Base-by-base conservation (phyloP, 23 red algal species). In the Gracilaria domingensis region DNA sequence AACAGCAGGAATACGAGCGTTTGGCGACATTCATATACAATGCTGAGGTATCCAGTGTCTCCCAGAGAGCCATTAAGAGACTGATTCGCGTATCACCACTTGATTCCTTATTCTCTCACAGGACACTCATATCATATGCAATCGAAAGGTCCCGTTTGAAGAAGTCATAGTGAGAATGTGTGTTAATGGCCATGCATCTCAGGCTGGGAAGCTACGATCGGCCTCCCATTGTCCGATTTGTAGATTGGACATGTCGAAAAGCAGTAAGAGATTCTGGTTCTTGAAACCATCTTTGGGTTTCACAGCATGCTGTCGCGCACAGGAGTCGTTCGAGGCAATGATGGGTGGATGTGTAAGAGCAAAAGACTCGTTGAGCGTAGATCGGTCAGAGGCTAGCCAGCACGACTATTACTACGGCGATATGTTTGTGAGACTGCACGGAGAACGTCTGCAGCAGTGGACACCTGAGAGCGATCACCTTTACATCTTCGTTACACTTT, bases 371-470 rank as follows among this genome's bases (percentile, higher is more conserved):
- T 36, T 70, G 1, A 1, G 17, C 23, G 3, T 4, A 16, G 16
- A 38, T 17, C 25, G 65, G 1, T 70, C 60, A 16, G 60, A 66
- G 24, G 21, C 60, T n/a, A n/a, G n/a, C n/a, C n/a, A n/a, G 21
- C 28, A 79, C 20, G 74, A 79, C 30, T 79, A 79, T 30, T 79
- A 79, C 39, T 20, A 79, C 20, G 34, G 74, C n/a, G 4, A 33
- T 4, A n/a, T 47, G 74, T 70, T 70, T 16, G 4, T 58, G 4
- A 18, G 54, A 58, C 14, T 12, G 54, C 65, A 70, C 28, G 65
- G 5, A 35, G 65, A 33, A 38, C 28, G 65, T 14, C 8, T 70
- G 14, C 17, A 70, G 25, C 14, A 34, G 12, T 70, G 65, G 65
- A 70, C 4, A 12, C 25, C 65, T 33, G 66, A 73, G 4, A 56